Evolutionary conservation across 2,329 filamentous ascomycete genomes (phyloP).

Genomic region (Microdochium paspali): DNA sequence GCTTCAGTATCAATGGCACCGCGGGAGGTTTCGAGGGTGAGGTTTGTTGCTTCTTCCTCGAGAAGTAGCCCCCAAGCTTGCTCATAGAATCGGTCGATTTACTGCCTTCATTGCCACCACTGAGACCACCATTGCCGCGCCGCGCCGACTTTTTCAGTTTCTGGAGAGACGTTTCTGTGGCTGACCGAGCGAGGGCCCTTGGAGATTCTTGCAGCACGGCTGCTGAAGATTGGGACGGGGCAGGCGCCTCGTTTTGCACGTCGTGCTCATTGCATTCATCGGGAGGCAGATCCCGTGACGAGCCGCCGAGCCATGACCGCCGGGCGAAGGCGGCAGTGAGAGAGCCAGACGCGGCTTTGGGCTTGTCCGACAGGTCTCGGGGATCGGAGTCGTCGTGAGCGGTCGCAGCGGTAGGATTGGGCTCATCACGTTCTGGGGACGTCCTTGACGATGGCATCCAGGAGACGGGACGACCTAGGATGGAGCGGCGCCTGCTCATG

Average conservation of each 20-base stretch:
- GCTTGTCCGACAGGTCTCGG: constrained; percentile 19
- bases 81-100: constrained; percentile 24
- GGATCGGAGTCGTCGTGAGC: constrained; percentile 15
- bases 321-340: constrained; percentile 37
- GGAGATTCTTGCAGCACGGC: constrained; percentile 11
- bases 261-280: constrained; percentile 14
- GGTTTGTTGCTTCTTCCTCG: constrained; percentile 35
- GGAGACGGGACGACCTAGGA: constrained; percentile 39
- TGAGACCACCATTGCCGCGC: constrained; percentile 19
- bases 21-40: constrained; percentile 28
- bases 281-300: constrained; percentile 37
- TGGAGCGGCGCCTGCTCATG: constrained; percentile 31
- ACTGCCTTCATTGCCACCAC: constrained; percentile 16
- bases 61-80: constrained; percentile 31
- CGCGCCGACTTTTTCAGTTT: constrained; percentile 17
- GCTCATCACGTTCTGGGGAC: constrained; percentile 12
- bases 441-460: constrained; percentile 42
- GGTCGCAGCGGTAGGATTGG: constrained; percentile 2
- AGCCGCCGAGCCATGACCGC: constrained; percentile 40
- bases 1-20: constrained; percentile 26
- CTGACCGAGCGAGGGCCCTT: constrained; percentile 14
- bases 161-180: constrained; percentile 14
- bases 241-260: neutral
- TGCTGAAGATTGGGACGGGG: constrained; percentile 11
- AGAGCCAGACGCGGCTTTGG: constrained; percentile 31